phyloP scores from a whole-genome alignment of 805 yeast genomes.

The Aciculoconidium aculeatum region DNA sequence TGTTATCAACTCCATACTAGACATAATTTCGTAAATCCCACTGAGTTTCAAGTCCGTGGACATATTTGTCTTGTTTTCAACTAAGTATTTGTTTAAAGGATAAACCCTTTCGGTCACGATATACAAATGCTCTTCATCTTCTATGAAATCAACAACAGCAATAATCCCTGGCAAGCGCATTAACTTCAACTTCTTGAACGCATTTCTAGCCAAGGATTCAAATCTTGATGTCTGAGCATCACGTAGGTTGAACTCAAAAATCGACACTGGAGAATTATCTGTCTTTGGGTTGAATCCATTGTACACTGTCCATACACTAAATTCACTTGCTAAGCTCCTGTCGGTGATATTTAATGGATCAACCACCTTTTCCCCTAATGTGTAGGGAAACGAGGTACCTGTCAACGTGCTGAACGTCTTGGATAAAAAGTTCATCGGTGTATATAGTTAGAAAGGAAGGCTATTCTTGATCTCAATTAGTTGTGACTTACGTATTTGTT shows the following conservation, averaged over 20 bases:
- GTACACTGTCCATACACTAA: slow-evolving; percentile 57
- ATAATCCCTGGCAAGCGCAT: slow-evolving; percentile 69
- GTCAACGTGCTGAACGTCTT: slow-evolving; percentile 55
- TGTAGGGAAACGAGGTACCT: slow-evolving; percentile 54
- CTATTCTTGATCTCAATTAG: too few species aligned
- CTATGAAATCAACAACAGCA: slow-evolving; percentile 56
- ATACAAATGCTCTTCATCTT: slow-evolving; percentile 50
- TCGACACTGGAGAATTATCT: slow-evolving; percentile 47
- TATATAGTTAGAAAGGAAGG: too few species aligned
- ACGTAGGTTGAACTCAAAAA: slow-evolving; percentile 57
- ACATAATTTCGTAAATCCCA: slow-evolving; percentile 53
- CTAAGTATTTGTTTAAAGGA: slow-evolving; percentile 42
- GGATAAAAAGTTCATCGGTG: slow-evolving; percentile 74
- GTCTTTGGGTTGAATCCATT: slow-evolving; percentile 53
- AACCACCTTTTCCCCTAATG: slow-evolving; percentile 40
- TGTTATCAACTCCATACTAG: slow-evolving; percentile 53
- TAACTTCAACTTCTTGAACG: slow-evolving; percentile 43
- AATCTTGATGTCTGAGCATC: slow-evolving; percentile 25
- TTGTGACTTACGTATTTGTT: too few species aligned
- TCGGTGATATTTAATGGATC: slow-evolving; percentile 15
- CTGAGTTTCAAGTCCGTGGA: slow-evolving; percentile 36
- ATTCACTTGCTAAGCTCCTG: slow-evolving; percentile 15
- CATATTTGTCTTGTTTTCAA: slow-evolving; percentile 19
- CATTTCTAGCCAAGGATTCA: slow-evolving; percentile 30
- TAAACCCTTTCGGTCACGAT: slow-evolving; percentile 63